A percentile compares a stretch with the other conserved stretches of the same genome.
These are phyloP conservation scores for Xylaria grammica DNA, from an alignment of 495 filamentous ascomycete species.

Conservation along the genomic window DNA sequence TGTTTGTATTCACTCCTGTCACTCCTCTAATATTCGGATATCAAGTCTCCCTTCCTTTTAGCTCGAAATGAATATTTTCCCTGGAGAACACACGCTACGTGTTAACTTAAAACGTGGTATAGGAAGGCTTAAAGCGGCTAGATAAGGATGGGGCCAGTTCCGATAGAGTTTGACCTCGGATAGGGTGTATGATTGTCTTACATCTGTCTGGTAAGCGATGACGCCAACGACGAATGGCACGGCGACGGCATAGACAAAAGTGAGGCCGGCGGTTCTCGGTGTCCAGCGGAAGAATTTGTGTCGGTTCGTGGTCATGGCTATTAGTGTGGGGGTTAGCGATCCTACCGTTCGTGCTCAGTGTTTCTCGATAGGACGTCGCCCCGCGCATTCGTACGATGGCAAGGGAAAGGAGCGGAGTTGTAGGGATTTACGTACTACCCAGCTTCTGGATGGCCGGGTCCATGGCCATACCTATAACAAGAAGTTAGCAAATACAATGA, in stretches of 20 bases:
- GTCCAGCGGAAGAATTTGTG: constrained; percentile 97
- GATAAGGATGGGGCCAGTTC: background rate
- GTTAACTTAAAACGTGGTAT: constrained; percentile 5
- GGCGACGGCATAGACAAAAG: constrained; percentile 71
- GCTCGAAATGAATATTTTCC: constrained; percentile 85
- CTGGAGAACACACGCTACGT: constrained; percentile 51
- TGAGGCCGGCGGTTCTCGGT: constrained; percentile 75
- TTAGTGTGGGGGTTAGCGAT: constrained; percentile 16
- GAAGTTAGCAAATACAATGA: background rate
- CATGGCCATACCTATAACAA: constrained; percentile 58
- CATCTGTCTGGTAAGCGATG: constrained; percentile 78
- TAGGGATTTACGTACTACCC: constrained; percentile 61
- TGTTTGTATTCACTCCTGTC: background rate
- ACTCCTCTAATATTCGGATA: constrained; percentile 70
- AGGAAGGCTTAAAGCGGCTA: too few relatives aligned
- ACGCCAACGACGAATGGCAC: constrained; percentile 73
- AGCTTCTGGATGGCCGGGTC: constrained; percentile 82
- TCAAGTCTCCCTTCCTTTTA: constrained; percentile 82
- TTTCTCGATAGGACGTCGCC: background rate
- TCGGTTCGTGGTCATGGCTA: constrained; percentile 84
- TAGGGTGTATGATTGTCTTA: constrained; percentile 54
- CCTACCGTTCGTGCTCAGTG: background rate
- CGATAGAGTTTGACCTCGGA: too few relatives aligned
- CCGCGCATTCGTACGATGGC: constrained; percentile 5
- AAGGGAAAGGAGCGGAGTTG: constrained; percentile 15